phyloP scores from a whole-genome alignment of 352 stramenopile genomes.

The Blastocystis sp. region DNA sequence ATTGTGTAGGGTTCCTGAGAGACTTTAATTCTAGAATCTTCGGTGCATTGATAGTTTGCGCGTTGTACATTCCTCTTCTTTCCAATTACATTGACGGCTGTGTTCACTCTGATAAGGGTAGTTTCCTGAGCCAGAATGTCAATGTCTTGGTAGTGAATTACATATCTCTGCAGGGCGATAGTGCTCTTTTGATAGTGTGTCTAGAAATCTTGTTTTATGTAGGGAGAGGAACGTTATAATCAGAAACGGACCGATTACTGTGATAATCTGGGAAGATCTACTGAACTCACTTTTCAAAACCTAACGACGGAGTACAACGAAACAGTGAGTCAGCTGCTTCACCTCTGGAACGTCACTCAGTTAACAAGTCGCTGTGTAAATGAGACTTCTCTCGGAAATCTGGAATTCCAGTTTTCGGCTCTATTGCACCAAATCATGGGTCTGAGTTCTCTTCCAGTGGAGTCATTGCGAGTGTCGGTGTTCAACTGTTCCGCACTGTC shows the following conservation, averaged over 20 bases:
- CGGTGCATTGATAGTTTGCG: neutral
- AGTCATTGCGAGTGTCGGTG: neutral
- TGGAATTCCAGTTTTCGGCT: neutral
- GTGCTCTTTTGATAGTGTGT: neutral
- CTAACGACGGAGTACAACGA: neutral
- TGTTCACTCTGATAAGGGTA: neutral
- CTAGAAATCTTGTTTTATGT: neutral
- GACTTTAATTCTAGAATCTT: neutral
- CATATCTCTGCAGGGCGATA: constrained; percentile 1
- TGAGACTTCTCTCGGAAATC: neutral
- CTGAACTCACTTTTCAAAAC: neutral
- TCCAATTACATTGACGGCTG: neutral
- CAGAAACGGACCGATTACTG: constrained; percentile 25
- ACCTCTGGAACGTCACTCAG: neutral
- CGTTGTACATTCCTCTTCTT: neutral
- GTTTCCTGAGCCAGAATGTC: neutral
- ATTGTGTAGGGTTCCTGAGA: neutral
- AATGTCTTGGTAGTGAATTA: neutral
- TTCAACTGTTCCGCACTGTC: neutral
- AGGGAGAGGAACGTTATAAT: neutral
- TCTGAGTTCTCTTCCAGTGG: neutral
- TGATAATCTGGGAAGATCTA: neutral
- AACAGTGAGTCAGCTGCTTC: neutral
- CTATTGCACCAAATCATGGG: neutral
- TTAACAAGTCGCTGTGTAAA: neutral